These are phyloP conservation scores for Coemansia nantahalensis DNA, from an alignment of 192 early-diverging fungal species.

Conservation along the genomic window DNA sequence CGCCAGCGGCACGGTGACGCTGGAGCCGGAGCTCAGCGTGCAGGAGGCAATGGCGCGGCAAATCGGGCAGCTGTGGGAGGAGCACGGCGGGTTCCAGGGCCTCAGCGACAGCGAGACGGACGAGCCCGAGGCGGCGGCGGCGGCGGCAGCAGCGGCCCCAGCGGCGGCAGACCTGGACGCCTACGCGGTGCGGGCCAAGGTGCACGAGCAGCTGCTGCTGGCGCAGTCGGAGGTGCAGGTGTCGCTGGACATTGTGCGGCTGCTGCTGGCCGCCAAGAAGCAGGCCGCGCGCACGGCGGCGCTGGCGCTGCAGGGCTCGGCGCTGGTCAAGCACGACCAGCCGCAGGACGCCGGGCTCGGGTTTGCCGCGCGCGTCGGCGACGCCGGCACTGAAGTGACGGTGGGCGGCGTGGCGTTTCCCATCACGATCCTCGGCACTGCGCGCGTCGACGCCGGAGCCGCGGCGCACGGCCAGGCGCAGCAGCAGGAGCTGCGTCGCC, in stretches of 20 bases:
- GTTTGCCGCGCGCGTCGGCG: constrained; percentile 22
- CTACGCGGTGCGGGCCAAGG: constrained; percentile 26
- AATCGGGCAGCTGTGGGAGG: constrained; percentile 45
- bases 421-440: constrained; percentile 24
- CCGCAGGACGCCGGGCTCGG: background rate
- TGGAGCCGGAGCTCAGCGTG: constrained; percentile 19
- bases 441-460: constrained; percentile 14
- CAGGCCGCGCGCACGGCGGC: constrained; percentile 11
- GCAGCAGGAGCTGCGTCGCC: constrained; percentile 5
- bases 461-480: background rate
- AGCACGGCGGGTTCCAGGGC: constrained; percentile 33
- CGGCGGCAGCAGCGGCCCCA: background rate
- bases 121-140: background rate
- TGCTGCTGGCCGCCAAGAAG: constrained; percentile 40
- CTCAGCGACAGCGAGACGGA: constrained; percentile 10
- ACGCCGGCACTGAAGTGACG: constrained; percentile 16
- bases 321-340: constrained; percentile 8
- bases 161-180: constrained; percentile 24
- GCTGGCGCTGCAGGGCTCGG: background rate
- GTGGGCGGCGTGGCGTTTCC: constrained; percentile 40
- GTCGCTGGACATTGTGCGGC: constrained; percentile 42
- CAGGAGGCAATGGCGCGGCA: constrained; percentile 35
- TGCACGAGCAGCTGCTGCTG: constrained; percentile 34
- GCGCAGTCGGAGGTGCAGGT: constrained; percentile 51
- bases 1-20: constrained; percentile 8